These are phyloP conservation scores for Herpetomonas samuelpessoai DNA, from an alignment of 208 protist species.

Conservation along the genomic window DNA sequence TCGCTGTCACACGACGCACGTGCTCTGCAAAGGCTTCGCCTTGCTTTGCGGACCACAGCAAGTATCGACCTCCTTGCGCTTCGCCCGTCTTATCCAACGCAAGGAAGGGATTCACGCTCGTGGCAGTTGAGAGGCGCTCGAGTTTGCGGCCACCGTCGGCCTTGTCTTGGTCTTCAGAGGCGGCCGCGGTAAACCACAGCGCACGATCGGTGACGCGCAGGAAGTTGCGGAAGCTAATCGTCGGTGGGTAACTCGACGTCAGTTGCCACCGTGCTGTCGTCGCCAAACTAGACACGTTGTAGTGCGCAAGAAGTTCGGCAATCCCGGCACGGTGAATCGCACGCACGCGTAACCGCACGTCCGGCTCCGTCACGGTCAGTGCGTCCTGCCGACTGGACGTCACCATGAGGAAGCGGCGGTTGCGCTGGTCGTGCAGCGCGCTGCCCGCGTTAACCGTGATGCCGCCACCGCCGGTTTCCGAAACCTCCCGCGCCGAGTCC, in stretches of 20 bases:
- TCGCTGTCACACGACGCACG: neutral
- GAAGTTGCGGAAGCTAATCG: slow-evolving; percentile 63
- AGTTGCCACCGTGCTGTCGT: slow-evolving; percentile 2
- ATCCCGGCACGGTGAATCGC: slow-evolving; percentile 32
- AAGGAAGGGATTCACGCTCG: neutral
- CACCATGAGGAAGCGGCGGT: slow-evolving; percentile 24
- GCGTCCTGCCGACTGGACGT: slow-evolving; percentile 18
- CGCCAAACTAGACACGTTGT: slow-evolving; percentile 21
- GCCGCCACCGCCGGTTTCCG: neutral
- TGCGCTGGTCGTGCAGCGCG: slow-evolving; percentile 11
- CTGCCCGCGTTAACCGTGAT: slow-evolving; percentile 16
- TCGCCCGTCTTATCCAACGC: neutral
- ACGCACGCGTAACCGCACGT: slow-evolving; percentile 26
- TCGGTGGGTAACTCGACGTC: slow-evolving; percentile 35
- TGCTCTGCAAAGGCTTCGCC: neutral
- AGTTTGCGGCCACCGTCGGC: neutral
- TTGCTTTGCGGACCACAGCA: neutral
- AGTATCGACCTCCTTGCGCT: neutral
- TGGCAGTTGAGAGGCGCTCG: neutral
- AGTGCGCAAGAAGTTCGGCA: slow-evolving; percentile 25
- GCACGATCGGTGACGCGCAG: slow-evolving; percentile 72
- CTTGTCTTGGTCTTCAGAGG: neutral
- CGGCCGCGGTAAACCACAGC: slow-evolving; percentile 29
- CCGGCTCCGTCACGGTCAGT: slow-evolving; percentile 12
- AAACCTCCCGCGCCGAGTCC: slow-evolving; percentile 2